Evolutionary conservation across 192 early-diverging fungal species (phyloP), one percentile per base, ranked within the genome.

Genomic region (Backusella psychrophila): DNA sequence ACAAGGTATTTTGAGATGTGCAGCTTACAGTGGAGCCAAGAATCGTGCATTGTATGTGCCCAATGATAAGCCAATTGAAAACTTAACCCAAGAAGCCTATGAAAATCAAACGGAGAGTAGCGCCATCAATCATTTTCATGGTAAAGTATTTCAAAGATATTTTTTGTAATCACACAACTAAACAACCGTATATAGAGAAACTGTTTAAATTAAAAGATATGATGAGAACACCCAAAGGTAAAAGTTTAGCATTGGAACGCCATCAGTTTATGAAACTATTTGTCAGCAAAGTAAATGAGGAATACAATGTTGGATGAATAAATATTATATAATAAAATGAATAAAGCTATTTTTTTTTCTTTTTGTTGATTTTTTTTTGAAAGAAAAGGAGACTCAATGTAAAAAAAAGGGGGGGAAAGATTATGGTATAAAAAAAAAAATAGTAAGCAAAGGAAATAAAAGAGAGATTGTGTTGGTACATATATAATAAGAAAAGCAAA

Each of bases 11-110:
- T 82, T 91, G 44, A 81, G 91, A 12, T 93, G 91, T 69, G 90
- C 89, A 33, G 90, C 91, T 9, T 93, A 87, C 71, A 89, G 87
- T 52, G 91, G 89, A 21, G 90, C 87, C n/a, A 88, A 88, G 53
- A 88, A 89, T 72, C 85, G 87, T 11, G 69, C 90, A 1, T 74
- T 93, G 1, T 88, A 87, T 74, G 85, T 81, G 42, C 88, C 90
- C 1, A 74, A 72, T 7, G 84, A 89, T 69, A 84, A 86, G 73
- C 77, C 80, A 1, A 80, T 86, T 0, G 73, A 82, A 53, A 81
- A 87, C 44, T 91, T 90, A 77, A 87, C 90, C 0, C 87, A 90
- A 31, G 90, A 88, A 26, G 84, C 87, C 31, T 93, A 93, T 69
- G 81, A 87, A 44, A 77, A 77, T 3, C 82, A 89, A 69, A 86